A percentile compares a stretch with the other conserved stretches of the same genome.
Evolutionary conservation across 805 yeast genomes (phyloP).

Genomic region (Myxozyma lipomycoides): DNA sequence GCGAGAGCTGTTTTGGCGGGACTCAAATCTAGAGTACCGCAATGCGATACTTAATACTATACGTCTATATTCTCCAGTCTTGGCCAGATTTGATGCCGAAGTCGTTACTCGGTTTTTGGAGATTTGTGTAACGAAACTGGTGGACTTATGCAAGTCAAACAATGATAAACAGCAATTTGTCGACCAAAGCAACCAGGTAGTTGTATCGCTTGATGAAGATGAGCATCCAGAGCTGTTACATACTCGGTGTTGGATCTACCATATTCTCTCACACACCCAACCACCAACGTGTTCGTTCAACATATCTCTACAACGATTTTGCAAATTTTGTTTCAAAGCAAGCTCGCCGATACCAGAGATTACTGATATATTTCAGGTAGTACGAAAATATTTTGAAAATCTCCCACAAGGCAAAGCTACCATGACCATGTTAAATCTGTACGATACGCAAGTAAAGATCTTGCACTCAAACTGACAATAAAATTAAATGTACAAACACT

Average conservation of each 20-base stretch:
- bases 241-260: conserved; percentile 5
- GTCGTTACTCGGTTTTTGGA: background rate
- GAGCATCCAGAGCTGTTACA: too few relatives aligned
- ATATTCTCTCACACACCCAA: conserved; percentile 7
- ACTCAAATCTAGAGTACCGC: background rate
- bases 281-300: background rate
- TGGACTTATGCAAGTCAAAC: too few relatives aligned
- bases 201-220: too few relatives aligned
- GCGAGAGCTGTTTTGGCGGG: background rate
- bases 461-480: background rate
- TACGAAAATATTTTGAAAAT: background rate
- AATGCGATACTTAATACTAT: background rate
- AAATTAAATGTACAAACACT: background rate
- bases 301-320: background rate
- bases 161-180: too few relatives aligned
- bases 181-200: too few relatives aligned
- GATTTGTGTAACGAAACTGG: background rate
- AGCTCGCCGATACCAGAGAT: background rate
- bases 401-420: background rate
- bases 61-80: background rate
- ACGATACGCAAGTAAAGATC: background rate
- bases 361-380: background rate
- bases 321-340: background rate
- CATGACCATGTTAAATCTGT: background rate
- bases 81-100: background rate